These are phyloP conservation scores for Cystoisospora suis DNA, from an alignment of 169 alveolate species.

Conservation along the genomic window DNA sequence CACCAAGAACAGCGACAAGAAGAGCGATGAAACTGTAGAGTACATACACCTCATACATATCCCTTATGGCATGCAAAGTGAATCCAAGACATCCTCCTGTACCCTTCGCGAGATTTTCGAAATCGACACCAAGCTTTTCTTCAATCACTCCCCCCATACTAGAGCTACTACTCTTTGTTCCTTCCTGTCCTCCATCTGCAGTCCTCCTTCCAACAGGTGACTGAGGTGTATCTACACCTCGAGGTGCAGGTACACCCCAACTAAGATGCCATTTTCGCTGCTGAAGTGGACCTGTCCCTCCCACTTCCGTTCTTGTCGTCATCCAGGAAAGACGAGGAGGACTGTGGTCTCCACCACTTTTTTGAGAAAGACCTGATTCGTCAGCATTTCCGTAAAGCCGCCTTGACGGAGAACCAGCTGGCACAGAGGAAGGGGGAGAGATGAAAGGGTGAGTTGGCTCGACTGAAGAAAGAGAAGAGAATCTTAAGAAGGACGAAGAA, in stretches of 20 bases:
- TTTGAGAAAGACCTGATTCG: background rate
- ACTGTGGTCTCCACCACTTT: background rate
- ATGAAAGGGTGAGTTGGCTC: background rate
- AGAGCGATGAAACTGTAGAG: constrained; percentile 27
- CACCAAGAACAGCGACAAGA: background rate
- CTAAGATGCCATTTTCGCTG: too few species aligned
- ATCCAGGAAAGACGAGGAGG: background rate
- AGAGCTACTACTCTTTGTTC: background rate
- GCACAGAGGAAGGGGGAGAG: background rate
- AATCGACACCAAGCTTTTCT: background rate
- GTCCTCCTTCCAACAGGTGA: too few species aligned
- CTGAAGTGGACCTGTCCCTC: too few species aligned
- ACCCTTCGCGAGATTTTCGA: background rate
- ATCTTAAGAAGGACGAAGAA: background rate
- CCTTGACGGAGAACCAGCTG: too few species aligned
- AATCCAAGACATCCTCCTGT: background rate
- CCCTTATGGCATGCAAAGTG: background rate
- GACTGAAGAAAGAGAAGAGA: background rate
- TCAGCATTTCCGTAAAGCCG: too few species aligned
- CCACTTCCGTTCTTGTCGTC: too few species aligned
- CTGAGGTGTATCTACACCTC: too few species aligned
- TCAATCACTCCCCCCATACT: background rate
- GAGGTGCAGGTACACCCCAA: background rate
- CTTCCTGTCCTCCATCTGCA: background rate
- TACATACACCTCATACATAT: constrained; percentile 6